phyloP scores from a whole-genome alignment of 1,284 basidiomycete genomes.

The Malassezia japonica region DNA sequence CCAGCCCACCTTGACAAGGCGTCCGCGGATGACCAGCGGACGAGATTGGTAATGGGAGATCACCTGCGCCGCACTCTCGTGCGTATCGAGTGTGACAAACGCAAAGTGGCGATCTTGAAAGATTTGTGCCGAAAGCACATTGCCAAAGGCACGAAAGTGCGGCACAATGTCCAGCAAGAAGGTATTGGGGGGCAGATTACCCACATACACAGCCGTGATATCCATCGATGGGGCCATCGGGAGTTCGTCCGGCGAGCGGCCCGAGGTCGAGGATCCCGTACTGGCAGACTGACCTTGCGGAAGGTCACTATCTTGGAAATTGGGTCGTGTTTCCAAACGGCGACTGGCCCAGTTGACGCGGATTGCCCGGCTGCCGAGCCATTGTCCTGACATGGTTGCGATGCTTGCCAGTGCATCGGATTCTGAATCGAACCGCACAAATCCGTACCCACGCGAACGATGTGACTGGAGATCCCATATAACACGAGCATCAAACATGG shows the following conservation, averaged over 20 bases:
- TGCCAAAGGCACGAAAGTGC: constrained; percentile 90
- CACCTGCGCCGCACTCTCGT: constrained; percentile 1
- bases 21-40: not conserved
- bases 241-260: no score
- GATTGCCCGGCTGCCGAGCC: constrained; percentile 91
- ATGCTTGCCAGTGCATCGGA: constrained; percentile 96
- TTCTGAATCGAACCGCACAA: constrained; percentile 87
- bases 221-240: no score
- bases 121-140: constrained; percentile 53
- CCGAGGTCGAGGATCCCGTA: no score
- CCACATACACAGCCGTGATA: constrained; percentile 94
- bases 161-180: constrained; percentile 92
- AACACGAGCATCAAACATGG: constrained; percentile 87
- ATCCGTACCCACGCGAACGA: constrained; percentile 87
- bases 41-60: not conserved
- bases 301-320: constrained; percentile 72
- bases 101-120: constrained; percentile 7
- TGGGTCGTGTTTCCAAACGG: not conserved
- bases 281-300: not conserved
- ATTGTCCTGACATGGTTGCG: constrained; percentile 97
- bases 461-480: constrained; percentile 99
- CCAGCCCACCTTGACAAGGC: constrained; percentile 1
- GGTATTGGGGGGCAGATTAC: constrained; percentile 89
- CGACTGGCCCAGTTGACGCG: constrained; percentile 98
- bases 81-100: constrained; percentile 8